Conservation (phyloP, 2,329 filamentous ascomycete genomes). For the Golovinomyces cichoracearum region DNA sequence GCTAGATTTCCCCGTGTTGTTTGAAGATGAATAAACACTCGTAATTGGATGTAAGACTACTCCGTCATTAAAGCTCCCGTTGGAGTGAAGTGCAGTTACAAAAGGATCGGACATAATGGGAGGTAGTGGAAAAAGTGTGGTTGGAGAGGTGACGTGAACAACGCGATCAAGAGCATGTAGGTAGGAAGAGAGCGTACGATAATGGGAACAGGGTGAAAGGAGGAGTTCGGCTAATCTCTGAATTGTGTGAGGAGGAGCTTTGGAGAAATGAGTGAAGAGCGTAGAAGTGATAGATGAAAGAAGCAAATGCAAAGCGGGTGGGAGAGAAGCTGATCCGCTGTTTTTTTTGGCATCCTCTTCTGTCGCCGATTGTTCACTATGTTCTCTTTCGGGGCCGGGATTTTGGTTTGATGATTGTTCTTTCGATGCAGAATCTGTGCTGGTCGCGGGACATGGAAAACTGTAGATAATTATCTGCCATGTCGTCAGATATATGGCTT, state of each 20-base stretch:
- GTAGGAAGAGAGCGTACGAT: slow-evolving; percentile 58
- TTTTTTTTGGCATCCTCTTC: slow-evolving; percentile 35
- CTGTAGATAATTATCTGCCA: slow-evolving; percentile 30
- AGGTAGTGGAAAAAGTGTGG: slow-evolving; percentile 60
- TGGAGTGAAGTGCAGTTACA: slow-evolving; percentile 27
- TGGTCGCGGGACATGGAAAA: slow-evolving; percentile 19
- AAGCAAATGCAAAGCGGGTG: slow-evolving; percentile 36
- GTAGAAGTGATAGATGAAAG: slow-evolving; percentile 33
- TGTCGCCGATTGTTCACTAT: slow-evolving; percentile 26
- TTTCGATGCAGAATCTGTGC: slow-evolving; percentile 34
- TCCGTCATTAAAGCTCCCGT: slow-evolving; percentile 24
- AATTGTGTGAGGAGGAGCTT: slow-evolving; percentile 67
- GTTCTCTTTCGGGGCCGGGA: slow-evolving; percentile 14
- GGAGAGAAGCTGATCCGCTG: slow-evolving; percentile 20
- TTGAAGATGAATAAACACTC: slow-evolving; percentile 22
- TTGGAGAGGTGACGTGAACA: slow-evolving; percentile 63
- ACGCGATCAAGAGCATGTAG: slow-evolving; percentile 77
- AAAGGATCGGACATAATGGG: slow-evolving; percentile 24
- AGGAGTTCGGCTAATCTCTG: slow-evolving; percentile 79
- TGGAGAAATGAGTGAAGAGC: slow-evolving; percentile 39
- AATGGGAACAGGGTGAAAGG: slow-evolving; percentile 49
- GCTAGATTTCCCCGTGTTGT: slow-evolving; percentile 9
- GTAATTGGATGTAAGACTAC: slow-evolving; percentile 18
- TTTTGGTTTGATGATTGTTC: slow-evolving; percentile 31
- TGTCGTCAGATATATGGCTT: slow-evolving; percentile 5